These are phyloP conservation scores for Evernia prunastri DNA, from an alignment of 495 filamentous ascomycete genomes.

Conservation along the genomic window DNA sequence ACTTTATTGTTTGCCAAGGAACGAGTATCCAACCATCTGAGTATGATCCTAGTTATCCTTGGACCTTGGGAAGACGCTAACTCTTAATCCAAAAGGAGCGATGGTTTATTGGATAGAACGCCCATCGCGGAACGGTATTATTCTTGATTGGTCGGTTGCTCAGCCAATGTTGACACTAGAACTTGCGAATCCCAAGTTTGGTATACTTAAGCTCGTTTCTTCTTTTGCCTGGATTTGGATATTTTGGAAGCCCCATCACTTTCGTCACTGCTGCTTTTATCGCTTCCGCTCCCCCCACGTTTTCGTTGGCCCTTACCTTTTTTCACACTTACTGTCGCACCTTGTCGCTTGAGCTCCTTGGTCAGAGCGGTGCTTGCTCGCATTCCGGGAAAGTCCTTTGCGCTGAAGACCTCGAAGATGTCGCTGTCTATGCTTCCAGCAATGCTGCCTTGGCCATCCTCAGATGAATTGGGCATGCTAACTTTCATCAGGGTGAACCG, in stretches of 20 bases:
- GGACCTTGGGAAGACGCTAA: neutral
- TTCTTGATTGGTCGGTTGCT: neutral
- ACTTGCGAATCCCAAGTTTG: neutral
- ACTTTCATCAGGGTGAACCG: slow-evolving; percentile 84
- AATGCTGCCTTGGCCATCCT: slow-evolving; percentile 19
- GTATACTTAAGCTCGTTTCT: slow-evolving; percentile 13
- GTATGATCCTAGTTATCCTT: no score
- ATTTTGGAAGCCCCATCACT: slow-evolving; percentile 12
- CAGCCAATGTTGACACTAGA: neutral
- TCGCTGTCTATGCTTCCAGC: slow-evolving; percentile 26
- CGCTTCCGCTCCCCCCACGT: slow-evolving; percentile 18
- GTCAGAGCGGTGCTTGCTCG: slow-evolving; percentile 37
- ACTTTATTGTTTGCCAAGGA: neutral
- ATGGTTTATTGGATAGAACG: neutral
- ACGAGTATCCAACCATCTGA: neutral
- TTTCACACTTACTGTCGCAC: slow-evolving; percentile 28
- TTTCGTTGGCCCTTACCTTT: slow-evolving; percentile 25
- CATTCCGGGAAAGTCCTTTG: slow-evolving; percentile 98
- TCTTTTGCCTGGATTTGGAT: slow-evolving; percentile 11
- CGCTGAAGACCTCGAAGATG: slow-evolving; percentile 76
- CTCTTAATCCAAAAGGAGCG: neutral
- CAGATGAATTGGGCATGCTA: slow-evolving; percentile 40
- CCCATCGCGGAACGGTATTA: neutral
- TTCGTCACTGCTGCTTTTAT: slow-evolving; percentile 19
- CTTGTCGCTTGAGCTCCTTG: slow-evolving; percentile 27